Conservation (phyloP, 768 basidiomycete species). For the Leccinum sublutescens region DNA sequence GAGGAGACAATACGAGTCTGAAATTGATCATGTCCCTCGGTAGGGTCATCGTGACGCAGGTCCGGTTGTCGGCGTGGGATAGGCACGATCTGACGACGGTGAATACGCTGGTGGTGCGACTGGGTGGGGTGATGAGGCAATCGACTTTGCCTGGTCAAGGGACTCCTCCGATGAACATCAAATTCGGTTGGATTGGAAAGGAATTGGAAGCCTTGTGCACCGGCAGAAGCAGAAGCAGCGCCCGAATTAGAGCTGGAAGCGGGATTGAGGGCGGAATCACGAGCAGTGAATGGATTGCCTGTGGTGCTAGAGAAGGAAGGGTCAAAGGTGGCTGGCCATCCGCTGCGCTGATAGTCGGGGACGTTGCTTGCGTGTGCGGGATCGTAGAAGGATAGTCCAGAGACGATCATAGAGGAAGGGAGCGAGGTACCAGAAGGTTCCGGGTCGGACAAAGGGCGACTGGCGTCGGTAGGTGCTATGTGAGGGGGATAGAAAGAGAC, state of each 20-base stretch:
- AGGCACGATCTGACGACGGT: conserved; percentile 14
- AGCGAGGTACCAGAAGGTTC: background rate
- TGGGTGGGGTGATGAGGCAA: background rate
- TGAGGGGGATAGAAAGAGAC: conserved; percentile 5
- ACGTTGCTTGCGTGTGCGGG: conserved; percentile 37
- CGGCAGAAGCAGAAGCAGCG: background rate
- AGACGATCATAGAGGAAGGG: conserved; percentile 47
- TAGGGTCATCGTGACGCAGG: background rate
- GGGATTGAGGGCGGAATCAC: background rate
- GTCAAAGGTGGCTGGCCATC: conserved; percentile 20
- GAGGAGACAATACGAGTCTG: background rate
- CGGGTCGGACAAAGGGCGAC: conserved; percentile 1
- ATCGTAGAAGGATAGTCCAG: conserved; percentile 54
- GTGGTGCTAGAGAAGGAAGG: conserved; percentile 8
- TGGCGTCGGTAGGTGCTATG: background rate
- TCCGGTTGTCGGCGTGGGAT: conserved; percentile 9
- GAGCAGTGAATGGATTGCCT: background rate
- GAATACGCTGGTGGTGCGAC: background rate
- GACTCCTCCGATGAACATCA: background rate
- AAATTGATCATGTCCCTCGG: background rate
- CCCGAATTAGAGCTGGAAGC: background rate
- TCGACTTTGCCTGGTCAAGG: background rate
- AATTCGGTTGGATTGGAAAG: background rate
- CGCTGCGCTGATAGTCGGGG: conserved; percentile 43
- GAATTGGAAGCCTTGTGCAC: conserved; percentile 1